phyloP scores from a whole-genome alignment of 2,329 filamentous ascomycete species.

The Scedosporium dehoogii region DNA sequence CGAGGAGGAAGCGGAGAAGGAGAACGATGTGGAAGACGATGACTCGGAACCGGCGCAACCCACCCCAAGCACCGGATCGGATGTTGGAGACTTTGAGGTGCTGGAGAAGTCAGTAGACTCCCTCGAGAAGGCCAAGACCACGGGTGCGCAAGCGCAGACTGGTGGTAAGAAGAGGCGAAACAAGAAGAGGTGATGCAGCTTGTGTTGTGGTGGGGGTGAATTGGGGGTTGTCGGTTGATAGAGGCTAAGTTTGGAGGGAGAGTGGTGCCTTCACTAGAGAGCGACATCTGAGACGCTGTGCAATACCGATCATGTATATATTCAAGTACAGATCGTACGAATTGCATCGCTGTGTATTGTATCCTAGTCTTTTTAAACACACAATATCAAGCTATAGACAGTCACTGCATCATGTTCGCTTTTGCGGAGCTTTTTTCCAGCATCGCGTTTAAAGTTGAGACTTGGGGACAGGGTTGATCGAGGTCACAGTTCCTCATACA shows the following conservation, averaged over 20 bases:
- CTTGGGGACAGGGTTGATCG: too few relatives aligned
- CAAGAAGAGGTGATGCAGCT: constrained; percentile 39
- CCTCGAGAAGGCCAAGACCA: constrained; percentile 39
- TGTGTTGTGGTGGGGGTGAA: not conserved
- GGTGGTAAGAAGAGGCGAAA: constrained; percentile 43
- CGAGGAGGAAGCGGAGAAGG: constrained; percentile 26
- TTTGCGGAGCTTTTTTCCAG: too few relatives aligned
- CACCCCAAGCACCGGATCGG: constrained; percentile 47
- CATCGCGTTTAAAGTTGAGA: too few relatives aligned
- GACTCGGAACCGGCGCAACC: constrained; percentile 38
- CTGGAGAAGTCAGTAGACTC: constrained; percentile 51
- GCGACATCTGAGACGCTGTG: not conserved
- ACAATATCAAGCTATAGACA: not conserved
- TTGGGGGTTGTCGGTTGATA: not conserved
- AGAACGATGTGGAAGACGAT: constrained; percentile 28
- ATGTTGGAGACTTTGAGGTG: constrained; percentile 52
- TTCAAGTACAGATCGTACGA: not conserved
- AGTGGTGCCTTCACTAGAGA: not conserved
- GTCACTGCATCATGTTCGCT: not conserved
- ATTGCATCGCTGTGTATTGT: not conserved
- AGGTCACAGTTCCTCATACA: too few relatives aligned
- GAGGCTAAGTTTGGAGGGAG: not conserved
- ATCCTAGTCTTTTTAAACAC: not conserved
- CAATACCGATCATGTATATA: not conserved
- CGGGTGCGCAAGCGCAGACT: constrained; percentile 32